Base-by-base conservation (phyloP, 2,329 filamentous ascomycete species). In the Lachnellula occidentalis region DNA sequence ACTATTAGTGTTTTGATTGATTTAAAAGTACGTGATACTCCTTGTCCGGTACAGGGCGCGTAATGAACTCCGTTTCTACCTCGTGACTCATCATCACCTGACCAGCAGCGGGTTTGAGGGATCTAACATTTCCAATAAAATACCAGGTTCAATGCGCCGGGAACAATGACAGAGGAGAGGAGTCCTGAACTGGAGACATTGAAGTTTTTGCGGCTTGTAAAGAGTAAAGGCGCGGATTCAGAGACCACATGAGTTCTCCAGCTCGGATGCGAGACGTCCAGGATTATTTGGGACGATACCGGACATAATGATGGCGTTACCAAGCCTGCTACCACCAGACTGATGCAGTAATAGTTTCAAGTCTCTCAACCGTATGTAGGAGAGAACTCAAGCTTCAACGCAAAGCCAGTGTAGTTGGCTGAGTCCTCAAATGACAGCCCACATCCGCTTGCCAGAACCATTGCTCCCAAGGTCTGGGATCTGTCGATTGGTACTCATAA, bases 221-320 rank as follows among this genome's bases (percentile, higher is more conserved):
- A 68, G 2, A 56, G 50, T 45, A 27, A 34, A 17, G 54, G 50
- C 15, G 41, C 43, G 5, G n/a, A n/a, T n/a, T n/a, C n/a, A n/a
- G n/a, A n/a, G n/a, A n/a, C n/a, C n/a, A n/a, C n/a, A n/a, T n/a
- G n/a, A n/a, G n/a, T n/a, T n/a, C n/a, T n/a, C n/a, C 21, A 42
- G 34, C 17, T 22, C 7, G 45, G 43, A 22, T 37, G 34, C 22
- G 45, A 54, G 31, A 54, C 52, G 31, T 57, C 57, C 39, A 54
- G 46, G 27, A 48, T 54, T 48, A 51, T 59, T 48, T 60, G 58
- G 54, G 51, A 60, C 43, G 57, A 54, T 54, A 58, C 56, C 36
- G 45, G 14, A 21, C 58, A 58, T 50, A 50, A 45, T 52, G 52
- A 45, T 53, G 45, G 57, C 15, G 52, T 47, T 22, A 17, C 27